Evolutionary conservation across 441 rosid species (phyloP).

Genomic region (Iberis amara): DNA sequence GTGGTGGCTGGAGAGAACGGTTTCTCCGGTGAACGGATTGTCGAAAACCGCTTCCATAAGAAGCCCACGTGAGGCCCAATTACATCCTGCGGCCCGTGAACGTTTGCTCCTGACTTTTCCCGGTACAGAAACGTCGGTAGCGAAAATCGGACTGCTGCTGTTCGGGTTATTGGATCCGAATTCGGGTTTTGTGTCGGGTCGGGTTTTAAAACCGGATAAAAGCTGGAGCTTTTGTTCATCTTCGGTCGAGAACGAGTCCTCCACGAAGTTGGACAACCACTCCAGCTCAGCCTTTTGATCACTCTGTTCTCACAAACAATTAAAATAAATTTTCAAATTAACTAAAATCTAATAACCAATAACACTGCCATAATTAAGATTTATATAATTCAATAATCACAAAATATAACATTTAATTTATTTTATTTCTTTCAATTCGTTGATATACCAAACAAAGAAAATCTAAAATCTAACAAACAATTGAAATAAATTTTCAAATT

Average conservation of each 20-base stretch:
- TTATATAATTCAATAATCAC: background rate
- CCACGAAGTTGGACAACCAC: conserved; percentile 88
- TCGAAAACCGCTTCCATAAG: conserved; percentile 39
- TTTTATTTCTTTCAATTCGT: background rate
- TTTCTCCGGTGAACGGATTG: conserved; percentile 38
- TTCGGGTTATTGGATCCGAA: conserved; percentile 30
- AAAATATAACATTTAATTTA: background rate
- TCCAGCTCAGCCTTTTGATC: conserved; percentile 91
- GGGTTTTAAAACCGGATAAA: conserved; percentile 63
- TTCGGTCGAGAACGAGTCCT: conserved; percentile 86
- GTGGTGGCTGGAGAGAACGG: conserved; percentile 23
- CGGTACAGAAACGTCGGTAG: conserved; percentile 63
- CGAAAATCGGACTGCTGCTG: conserved; percentile 25
- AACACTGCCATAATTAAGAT: background rate
- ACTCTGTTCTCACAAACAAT: conserved; percentile 34
- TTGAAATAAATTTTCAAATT: too few species aligned
- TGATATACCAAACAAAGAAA: background rate
- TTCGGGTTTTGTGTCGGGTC: conserved; percentile 47
- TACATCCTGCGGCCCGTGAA: conserved; percentile 66
- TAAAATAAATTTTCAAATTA: background rate
- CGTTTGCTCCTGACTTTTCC: conserved; percentile 97
- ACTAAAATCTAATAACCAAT: background rate
- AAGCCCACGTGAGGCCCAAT: conserved; percentile 81
- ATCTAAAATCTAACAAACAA: too few species aligned
- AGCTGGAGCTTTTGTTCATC: conserved; percentile 76